phyloP scores from a whole-genome alignment of 2,329 filamentous ascomycete species.

The Coleophoma cylindrospora region DNA sequence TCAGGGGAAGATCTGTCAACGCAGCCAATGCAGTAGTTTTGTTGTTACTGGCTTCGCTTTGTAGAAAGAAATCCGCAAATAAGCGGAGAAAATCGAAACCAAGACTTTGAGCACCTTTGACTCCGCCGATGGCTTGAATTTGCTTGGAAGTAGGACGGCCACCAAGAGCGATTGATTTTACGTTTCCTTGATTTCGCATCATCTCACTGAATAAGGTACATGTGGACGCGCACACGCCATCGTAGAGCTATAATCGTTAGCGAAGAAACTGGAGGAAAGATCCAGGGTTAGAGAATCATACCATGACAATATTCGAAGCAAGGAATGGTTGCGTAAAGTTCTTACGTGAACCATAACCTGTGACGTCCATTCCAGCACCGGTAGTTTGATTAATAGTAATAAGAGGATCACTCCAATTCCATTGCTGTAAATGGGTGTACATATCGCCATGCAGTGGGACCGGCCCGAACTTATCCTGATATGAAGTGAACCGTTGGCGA shows the following conservation, averaged over 20 bases:
- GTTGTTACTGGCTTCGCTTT: not conserved
- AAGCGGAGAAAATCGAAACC: slow-evolving; percentile 1
- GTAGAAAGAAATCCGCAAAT: not conserved
- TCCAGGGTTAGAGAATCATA: not conserved
- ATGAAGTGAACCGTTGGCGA: slow-evolving; percentile 1
- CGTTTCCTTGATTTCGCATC: slow-evolving; percentile 42
- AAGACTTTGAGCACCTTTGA: slow-evolving; percentile 43
- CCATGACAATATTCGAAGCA: slow-evolving; percentile 31
- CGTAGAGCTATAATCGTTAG: slow-evolving; percentile 29
- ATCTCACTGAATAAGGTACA: slow-evolving; percentile 51
- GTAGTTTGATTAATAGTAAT: slow-evolving; percentile 1
- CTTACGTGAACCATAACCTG: slow-evolving; percentile 16
- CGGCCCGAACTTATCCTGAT: slow-evolving; percentile 3
- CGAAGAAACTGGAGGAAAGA: not conserved
- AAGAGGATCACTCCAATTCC: slow-evolving; percentile 4
- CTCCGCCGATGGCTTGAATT: slow-evolving; percentile 57
- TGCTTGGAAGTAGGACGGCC: slow-evolving; percentile 45
- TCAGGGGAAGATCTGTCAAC: slow-evolving; percentile 1
- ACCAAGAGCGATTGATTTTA: slow-evolving; percentile 50
- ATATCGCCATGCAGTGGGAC: not conserved
- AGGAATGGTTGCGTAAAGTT: slow-evolving; percentile 25
- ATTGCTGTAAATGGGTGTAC: slow-evolving; percentile 2
- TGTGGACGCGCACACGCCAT: slow-evolving; percentile 52
- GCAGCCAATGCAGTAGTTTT: not conserved
- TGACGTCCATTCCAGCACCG: slow-evolving; percentile 13